phyloP scores from a whole-genome alignment of 345 rosid genomes.

The Salix purpurea region DNA sequence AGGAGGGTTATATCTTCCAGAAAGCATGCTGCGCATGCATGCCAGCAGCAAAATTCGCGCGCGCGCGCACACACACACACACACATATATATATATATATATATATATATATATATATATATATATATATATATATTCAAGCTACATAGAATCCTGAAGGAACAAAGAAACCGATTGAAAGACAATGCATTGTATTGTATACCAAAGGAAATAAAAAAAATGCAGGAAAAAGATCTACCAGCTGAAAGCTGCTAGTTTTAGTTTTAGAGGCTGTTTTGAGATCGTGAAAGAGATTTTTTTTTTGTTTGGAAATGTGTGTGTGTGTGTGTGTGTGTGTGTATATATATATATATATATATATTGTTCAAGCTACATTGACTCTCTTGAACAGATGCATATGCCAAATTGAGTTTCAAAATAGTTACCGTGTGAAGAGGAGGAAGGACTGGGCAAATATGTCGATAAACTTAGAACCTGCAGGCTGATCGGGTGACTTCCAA shows the following conservation, averaged over 20 bases:
- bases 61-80: too few species aligned
- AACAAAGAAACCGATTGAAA: not conserved
- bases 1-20: constrained; percentile 7
- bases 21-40: constrained; percentile 1
- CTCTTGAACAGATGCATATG: not conserved
- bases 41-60: constrained; percentile 6
- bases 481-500: not conserved
- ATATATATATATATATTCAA: too few species aligned
- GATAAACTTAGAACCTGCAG: constrained; percentile 5
- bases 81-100: too few species aligned
- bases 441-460: not conserved
- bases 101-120: too few species aligned
- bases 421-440: constrained; percentile 7
- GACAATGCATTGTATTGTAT: not conserved
- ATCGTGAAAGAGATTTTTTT: too few species aligned
- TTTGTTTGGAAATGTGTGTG: too few species aligned
- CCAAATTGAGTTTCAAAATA: not conserved
- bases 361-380: not conserved
- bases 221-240: too few species aligned
- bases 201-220: not conserved
- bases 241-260: not conserved
- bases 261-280: too few species aligned
- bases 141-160: constrained; percentile 5
- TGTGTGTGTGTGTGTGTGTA: too few species aligned
- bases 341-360: too few species aligned